A percentile compares a stretch with the other conserved stretches of the same genome.
phyloP scores from a whole-genome alignment of 345 rosid genomes.

The Hirschfeldia incana region DNA sequence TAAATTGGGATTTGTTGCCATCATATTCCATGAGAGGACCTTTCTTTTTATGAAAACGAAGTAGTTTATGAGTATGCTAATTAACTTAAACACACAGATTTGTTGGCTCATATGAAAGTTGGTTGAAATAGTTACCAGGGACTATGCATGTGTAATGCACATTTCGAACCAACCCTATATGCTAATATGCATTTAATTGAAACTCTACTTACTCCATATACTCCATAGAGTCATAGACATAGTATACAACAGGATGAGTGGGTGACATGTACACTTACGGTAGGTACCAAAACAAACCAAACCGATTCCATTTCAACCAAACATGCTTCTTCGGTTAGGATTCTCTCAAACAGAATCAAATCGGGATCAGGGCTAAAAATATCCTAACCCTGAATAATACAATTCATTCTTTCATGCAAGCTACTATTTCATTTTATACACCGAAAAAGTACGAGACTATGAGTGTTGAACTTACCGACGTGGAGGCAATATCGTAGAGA shows the following conservation, averaged over 20 bases:
- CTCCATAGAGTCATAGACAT: neutral
- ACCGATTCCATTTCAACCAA: neutral
- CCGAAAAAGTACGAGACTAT: too few species aligned
- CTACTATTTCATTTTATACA: too few species aligned
- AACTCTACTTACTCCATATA: neutral
- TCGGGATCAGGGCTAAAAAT: neutral
- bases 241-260: neutral
- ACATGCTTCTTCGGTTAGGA: neutral
- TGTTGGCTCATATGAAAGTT: neutral
- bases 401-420: too few species aligned
- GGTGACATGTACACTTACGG: neutral
- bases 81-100: neutral
- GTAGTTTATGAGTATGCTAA: neutral
- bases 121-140: neutral
- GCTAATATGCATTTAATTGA: neutral
- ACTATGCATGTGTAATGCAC: neutral
- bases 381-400: neutral
- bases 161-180: neutral
- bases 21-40: neutral
- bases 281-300: neutral
- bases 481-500: neutral
- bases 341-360: neutral
- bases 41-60: neutral
- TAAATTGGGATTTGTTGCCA: neutral
- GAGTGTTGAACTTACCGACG: too few species aligned